phyloP scores from a whole-genome alignment of 129 eudicot species.

The Cynara cardunculus region DNA sequence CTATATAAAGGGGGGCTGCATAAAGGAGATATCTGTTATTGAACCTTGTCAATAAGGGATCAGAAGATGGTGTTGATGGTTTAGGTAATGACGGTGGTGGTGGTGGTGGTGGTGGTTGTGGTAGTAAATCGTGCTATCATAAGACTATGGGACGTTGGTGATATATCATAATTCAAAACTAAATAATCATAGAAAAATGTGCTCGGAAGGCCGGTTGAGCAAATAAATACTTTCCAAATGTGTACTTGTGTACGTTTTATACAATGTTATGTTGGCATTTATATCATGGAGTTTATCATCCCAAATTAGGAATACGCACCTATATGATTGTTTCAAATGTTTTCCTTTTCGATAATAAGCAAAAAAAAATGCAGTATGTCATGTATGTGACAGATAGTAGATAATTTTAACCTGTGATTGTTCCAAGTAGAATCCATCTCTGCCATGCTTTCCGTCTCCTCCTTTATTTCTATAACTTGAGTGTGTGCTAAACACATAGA shows the following conservation, averaged over 20 bases:
- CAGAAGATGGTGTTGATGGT: not conserved
- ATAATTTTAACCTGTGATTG: not conserved
- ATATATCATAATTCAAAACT: too few relatives aligned
- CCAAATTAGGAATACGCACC: not conserved
- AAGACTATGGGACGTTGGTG: not conserved
- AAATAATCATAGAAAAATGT: too few relatives aligned
- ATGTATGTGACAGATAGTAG: not conserved
- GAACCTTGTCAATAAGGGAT: not conserved
- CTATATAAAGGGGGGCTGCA: not conserved
- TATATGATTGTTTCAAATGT: too few relatives aligned
- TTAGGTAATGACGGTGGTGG: too few relatives aligned
- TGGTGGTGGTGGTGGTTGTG: not conserved
- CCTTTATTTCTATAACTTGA: not conserved
- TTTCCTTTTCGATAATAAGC: not conserved
- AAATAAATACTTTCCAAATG: too few relatives aligned
- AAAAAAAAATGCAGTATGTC: not conserved
- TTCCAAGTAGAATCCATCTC: not conserved
- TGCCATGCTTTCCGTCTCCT: not conserved
- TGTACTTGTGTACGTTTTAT: too few relatives aligned
- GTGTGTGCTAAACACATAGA: not conserved
- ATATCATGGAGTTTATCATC: too few relatives aligned
- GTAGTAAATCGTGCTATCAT: not conserved
- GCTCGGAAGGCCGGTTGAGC: not conserved
- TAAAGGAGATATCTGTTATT: not conserved
- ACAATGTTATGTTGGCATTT: too few relatives aligned